Percentiles rank a stretch among this genome's conserved stretches.
Conservation (phyloP, 106 monocot species). For the Cymbidium sinense region DNA sequence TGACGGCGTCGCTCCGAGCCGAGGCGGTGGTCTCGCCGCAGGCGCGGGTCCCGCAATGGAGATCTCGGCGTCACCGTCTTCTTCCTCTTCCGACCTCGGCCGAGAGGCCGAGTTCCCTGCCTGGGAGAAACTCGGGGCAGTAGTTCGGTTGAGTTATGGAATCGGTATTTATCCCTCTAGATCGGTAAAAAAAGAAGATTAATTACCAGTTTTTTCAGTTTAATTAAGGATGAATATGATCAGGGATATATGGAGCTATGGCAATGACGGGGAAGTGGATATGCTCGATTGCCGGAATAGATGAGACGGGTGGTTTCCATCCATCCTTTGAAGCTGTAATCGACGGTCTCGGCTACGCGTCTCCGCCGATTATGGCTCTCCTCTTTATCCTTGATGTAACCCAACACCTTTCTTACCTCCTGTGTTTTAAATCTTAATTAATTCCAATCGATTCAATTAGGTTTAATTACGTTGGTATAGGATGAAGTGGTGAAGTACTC, state of each 20-base stretch:
- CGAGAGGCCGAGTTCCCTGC: constrained; percentile 42
- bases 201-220: neutral
- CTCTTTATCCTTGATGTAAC: constrained; percentile 89
- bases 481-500: constrained; percentile 98
- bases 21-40: constrained; percentile 22
- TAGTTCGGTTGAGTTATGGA: constrained; percentile 84
- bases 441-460: neutral
- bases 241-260: constrained; percentile 92
- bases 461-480: constrained; percentile 16
- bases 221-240: neutral
- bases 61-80: constrained; percentile 8
- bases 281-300: constrained; percentile 73
- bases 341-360: constrained; percentile 85
- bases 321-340: constrained; percentile 68
- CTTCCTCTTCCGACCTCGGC: constrained; percentile 21
- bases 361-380: constrained; percentile 95
- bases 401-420: neutral
- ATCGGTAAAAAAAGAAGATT: neutral
- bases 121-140: constrained; percentile 83
- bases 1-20: constrained; percentile 9
- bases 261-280: constrained; percentile 80
- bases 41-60: constrained; percentile 19
- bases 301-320: constrained; percentile 68
- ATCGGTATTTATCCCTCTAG: constrained; percentile 33
- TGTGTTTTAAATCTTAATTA: neutral